A percentile compares a stretch with the other conserved stretches of the same genome.
These are phyloP conservation scores for Cryptosporidium felis DNA, from an alignment of 169 alveolate genomes.

Conservation along the genomic window DNA sequence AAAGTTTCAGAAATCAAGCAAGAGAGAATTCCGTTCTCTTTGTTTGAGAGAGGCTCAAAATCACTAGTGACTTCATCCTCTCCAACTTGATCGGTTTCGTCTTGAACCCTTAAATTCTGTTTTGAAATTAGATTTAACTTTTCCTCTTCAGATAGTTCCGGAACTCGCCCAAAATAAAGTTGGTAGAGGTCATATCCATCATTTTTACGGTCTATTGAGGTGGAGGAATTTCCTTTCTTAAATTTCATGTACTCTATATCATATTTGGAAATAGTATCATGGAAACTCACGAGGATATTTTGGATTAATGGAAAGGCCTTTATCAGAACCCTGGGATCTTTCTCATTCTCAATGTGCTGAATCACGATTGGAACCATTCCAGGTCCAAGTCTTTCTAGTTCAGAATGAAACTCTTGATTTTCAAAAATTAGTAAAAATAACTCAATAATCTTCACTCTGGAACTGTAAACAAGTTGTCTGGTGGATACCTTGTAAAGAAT, in stretches of 20 bases:
- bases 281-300: background rate
- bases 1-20: slow-evolving; percentile 28
- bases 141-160: background rate
- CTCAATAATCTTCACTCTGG: slow-evolving; percentile 48
- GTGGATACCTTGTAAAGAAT: slow-evolving; percentile 33
- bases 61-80: background rate
- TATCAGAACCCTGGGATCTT: slow-evolving; percentile 59
- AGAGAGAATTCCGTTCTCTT: slow-evolving; percentile 16
- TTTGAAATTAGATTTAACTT: background rate
- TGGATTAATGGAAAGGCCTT: slow-evolving; percentile 45
- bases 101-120: background rate
- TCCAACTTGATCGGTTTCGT: background rate
- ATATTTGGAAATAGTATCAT: background rate
- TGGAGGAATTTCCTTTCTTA: background rate
- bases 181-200: slow-evolving; percentile 11
- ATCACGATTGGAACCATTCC: slow-evolving; percentile 48
- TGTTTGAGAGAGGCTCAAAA: background rate
- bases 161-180: slow-evolving; percentile 28
- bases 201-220: background rate
- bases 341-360: slow-evolving; percentile 55
- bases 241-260: background rate
- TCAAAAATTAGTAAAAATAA: background rate
- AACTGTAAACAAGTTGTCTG: slow-evolving; percentile 38
- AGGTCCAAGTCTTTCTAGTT: slow-evolving; percentile 37
- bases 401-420: background rate